These are phyloP conservation scores for Pseudogymnoascus sp. DNA, from an alignment of 2,329 filamentous ascomycete species.

Conservation along the genomic window DNA sequence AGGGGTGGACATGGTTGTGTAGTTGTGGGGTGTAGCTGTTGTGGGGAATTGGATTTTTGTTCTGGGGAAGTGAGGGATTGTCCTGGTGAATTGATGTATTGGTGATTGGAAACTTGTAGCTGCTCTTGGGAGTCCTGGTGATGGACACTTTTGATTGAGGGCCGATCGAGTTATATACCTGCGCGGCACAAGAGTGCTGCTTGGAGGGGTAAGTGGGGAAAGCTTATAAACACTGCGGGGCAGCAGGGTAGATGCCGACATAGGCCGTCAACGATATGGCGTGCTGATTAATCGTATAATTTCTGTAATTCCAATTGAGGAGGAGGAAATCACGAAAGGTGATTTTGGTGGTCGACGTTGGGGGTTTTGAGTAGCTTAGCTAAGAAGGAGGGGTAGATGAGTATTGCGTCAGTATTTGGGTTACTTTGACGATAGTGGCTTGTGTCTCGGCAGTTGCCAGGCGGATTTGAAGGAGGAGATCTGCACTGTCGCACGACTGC, in stretches of 20 bases:
- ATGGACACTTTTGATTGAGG: background rate
- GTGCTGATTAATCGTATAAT: background rate
- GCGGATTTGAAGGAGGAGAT: background rate
- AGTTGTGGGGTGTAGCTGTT: background rate
- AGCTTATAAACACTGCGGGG: conserved; percentile 8
- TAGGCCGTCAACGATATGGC: background rate
- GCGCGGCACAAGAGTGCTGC: background rate
- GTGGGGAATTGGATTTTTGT: background rate
- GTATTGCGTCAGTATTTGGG: conserved; percentile 2
- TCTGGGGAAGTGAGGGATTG: background rate
- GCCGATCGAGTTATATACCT: background rate
- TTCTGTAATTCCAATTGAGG: background rate
- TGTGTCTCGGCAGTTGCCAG: background rate
- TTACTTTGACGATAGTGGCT: background rate
- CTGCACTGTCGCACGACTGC: background rate
- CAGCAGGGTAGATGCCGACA: background rate
- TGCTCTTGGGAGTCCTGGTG: background rate
- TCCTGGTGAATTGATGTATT: background rate
- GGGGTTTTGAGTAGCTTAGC: background rate
- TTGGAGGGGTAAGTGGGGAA: conserved; percentile 1
- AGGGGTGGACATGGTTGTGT: conserved; percentile 10
- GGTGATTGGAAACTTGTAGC: background rate
- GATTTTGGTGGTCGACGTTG: background rate
- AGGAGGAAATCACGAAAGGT: background rate
- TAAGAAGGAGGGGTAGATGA: background rate